Percentiles rank a stretch among this genome's conserved stretches.
These are phyloP conservation scores for Naumovozyma baii DNA, from an alignment of 805 yeast genomes.

Conservation along the genomic window DNA sequence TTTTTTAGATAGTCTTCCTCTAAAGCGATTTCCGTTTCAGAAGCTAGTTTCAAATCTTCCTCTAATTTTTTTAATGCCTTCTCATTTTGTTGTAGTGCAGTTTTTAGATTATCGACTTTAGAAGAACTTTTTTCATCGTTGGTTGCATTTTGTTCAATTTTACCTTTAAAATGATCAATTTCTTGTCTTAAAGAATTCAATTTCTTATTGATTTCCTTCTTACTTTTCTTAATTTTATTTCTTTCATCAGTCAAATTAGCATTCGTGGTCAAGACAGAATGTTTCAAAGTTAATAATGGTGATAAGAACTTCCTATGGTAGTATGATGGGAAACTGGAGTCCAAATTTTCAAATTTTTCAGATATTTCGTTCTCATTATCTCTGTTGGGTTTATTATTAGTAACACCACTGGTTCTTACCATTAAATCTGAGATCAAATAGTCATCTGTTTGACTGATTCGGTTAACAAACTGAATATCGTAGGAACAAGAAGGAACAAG, in stretches of 20 bases:
- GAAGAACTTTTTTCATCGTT: slow-evolving; percentile 49
- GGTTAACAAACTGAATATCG: slow-evolving; percentile 40
- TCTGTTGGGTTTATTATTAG: slow-evolving; percentile 3
- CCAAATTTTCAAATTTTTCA: slow-evolving; percentile 19
- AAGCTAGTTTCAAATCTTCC: slow-evolving; percentile 9
- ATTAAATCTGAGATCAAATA: slow-evolving; percentile 33
- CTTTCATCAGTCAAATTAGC: slow-evolving; percentile 50
- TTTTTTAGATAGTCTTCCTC: slow-evolving; percentile 31
- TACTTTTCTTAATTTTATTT: slow-evolving; percentile 44
- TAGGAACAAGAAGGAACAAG: slow-evolving; percentile 56
- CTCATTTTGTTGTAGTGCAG: slow-evolving; percentile 32
- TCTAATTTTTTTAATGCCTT: slow-evolving; percentile 21
- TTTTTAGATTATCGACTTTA: slow-evolving; percentile 43
- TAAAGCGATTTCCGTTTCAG: slow-evolving; percentile 14
- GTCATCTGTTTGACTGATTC: slow-evolving; percentile 28
- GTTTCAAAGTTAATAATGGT: slow-evolving; percentile 56
- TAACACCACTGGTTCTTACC: slow-evolving; percentile 29
- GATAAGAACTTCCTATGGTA: slow-evolving; percentile 36
- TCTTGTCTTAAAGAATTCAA: slow-evolving; percentile 44
- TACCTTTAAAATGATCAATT: slow-evolving; percentile 42
- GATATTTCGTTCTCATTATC: slow-evolving; percentile 3
- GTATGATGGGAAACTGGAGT: slow-evolving; percentile 28
- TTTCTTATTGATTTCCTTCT: slow-evolving; percentile 49
- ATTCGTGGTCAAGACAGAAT: slow-evolving; percentile 55
- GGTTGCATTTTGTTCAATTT: slow-evolving; percentile 39